Conservation (phyloP, 495 filamentous ascomycete genomes). For the Penicillium mononematosum region DNA sequence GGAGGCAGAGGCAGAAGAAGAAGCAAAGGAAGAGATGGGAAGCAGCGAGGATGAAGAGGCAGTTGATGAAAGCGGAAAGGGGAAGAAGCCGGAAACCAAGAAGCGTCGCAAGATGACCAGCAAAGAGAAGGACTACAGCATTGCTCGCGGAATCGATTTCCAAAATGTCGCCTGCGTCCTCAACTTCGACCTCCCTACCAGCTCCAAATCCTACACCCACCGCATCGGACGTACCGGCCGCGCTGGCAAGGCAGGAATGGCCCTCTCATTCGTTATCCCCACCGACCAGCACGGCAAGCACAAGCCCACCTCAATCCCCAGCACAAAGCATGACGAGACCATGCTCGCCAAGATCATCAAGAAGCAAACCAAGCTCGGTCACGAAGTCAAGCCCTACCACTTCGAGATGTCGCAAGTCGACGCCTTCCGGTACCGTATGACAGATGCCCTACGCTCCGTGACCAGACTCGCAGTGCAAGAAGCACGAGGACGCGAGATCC, state of each 20-base stretch:
- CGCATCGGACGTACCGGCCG: constrained; percentile 91
- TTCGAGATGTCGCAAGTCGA: constrained; percentile 95
- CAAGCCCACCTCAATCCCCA: constrained; percentile 72
- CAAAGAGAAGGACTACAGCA: constrained; percentile 81
- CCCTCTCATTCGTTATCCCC: constrained; percentile 90
- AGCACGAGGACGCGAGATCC: constrained; percentile 81
- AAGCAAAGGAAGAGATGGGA: constrained; percentile 29
- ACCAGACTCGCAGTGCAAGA: constrained; percentile 83
- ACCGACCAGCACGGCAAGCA: constrained; percentile 79
- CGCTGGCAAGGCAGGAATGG: constrained; percentile 87
- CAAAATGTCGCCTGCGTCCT: constrained; percentile 90
- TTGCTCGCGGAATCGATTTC: constrained; percentile 95
- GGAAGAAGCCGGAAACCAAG: constrained; percentile 32
- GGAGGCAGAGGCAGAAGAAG: constrained; percentile 11
- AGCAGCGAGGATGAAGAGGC: constrained; percentile 40
- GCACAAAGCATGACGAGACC: constrained; percentile 77
- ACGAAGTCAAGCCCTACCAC: constrained; percentile 80
- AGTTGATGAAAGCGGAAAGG: constrained; percentile 23
- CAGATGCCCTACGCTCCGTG: constrained; percentile 79
- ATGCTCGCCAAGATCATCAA: constrained; percentile 71
- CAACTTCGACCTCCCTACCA: constrained; percentile 92
- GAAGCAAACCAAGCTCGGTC: constrained; percentile 68
- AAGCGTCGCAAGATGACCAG: constrained; percentile 63
- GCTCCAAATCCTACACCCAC: constrained; percentile 90
- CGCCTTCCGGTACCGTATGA: constrained; percentile 91